A percentile compares a stretch with the other conserved stretches of the same genome.
Evolutionary conservation across 257 asterid genomes (phyloP).

Genomic region (Galeopsis tetrahit): DNA sequence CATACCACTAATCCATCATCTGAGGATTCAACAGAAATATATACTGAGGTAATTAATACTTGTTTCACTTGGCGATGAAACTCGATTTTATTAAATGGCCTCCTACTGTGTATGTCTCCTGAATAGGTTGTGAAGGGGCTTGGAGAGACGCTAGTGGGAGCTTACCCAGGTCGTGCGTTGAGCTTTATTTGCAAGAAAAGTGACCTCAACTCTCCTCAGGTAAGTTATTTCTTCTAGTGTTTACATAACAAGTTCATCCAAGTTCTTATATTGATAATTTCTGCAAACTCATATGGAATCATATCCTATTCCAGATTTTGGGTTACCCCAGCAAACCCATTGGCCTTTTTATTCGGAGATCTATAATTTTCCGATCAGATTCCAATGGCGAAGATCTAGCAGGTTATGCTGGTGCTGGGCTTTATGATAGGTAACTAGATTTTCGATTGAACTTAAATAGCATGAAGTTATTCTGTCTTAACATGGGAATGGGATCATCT

Average conservation of each 20-base stretch:
- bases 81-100: conserved; percentile 16
- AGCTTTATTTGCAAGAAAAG: conserved; percentile 92
- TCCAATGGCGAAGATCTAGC: conserved; percentile 99
- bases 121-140: conserved; percentile 96
- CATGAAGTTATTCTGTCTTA: not conserved
- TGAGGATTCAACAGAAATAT: conserved; percentile 89
- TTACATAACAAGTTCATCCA: conserved; percentile 1
- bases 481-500: not conserved
- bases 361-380: conserved; percentile 96
- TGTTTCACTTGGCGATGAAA: conserved; percentile 13
- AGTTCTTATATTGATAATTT: not conserved
- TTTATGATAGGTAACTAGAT: conserved; percentile 81
- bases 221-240: conserved; percentile 32
- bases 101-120: conserved; percentile 29
- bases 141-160: conserved; percentile 99
- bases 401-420: conserved; percentile 99
- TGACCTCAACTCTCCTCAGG: conserved; percentile 81
- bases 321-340: conserved; percentile 99
- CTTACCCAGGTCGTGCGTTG: conserved; percentile 99
- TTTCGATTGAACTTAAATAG: conserved; percentile 7
- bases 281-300: conserved; percentile 21
- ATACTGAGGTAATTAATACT: conserved; percentile 76
- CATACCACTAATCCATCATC: conserved; percentile 98
- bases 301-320: conserved; percentile 61
- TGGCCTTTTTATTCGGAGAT: conserved; percentile 80